Conservation (phyloP, 441 rosid species). For the Eutrema salsugineum region DNA sequence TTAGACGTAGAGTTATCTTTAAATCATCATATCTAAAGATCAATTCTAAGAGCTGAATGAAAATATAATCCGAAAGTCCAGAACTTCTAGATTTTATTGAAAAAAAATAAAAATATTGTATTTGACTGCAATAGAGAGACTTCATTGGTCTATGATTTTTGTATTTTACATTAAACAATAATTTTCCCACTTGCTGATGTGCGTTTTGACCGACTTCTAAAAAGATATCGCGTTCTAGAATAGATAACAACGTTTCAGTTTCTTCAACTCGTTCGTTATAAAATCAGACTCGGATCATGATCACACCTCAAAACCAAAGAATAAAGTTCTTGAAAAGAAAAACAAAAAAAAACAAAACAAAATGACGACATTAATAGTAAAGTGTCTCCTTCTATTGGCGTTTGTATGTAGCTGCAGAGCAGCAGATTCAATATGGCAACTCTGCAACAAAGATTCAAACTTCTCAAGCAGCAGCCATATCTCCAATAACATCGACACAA, state of each 20-base stretch:
- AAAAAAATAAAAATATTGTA: too few relatives aligned
- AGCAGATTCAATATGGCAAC: slow-evolving; percentile 44
- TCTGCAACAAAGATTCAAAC: slow-evolving; percentile 40
- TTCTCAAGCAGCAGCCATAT: slow-evolving; percentile 28
- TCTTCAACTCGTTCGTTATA: background rate
- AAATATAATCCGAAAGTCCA: too few relatives aligned
- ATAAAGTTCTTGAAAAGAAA: too few relatives aligned
- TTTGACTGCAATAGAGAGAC: too few relatives aligned
- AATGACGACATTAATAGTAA: slow-evolving; percentile 15
- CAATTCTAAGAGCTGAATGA: too few relatives aligned
- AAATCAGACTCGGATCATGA: slow-evolving; percentile 1
- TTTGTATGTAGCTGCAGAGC: slow-evolving; percentile 15
- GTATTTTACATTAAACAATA: background rate
- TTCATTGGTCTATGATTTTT: background rate
- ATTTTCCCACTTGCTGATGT: slow-evolving; percentile 2
- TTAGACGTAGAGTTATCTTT: too few relatives aligned
- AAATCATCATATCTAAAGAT: too few relatives aligned
- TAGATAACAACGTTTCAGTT: background rate
- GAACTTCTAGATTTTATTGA: too few relatives aligned
- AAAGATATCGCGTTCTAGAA: slow-evolving; percentile 14
- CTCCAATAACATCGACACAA: slow-evolving; percentile 39
- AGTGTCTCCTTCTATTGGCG: slow-evolving; percentile 12
- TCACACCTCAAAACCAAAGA: background rate
- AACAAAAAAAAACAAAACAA: too few relatives aligned
- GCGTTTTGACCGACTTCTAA: slow-evolving; percentile 22